phyloP scores from a whole-genome alignment of 495 filamentous ascomycete species.

The Hyaloscypha variabilis region DNA sequence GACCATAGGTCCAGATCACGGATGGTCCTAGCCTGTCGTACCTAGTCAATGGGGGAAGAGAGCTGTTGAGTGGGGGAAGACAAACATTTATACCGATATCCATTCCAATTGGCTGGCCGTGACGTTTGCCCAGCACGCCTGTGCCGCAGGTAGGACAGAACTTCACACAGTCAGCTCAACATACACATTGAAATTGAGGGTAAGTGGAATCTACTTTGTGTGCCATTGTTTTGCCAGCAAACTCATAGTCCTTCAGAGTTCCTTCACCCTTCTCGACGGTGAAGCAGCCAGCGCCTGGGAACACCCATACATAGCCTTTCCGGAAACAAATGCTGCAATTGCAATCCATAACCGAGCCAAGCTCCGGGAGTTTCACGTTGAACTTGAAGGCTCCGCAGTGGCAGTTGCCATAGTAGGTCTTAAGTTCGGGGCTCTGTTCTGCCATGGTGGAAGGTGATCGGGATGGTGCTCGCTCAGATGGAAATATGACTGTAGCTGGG shows the following conservation, averaged over 20 bases:
- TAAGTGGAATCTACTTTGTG: constrained; percentile 17
- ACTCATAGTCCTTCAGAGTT: constrained; percentile 23
- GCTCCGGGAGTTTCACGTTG: constrained; percentile 45
- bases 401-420: constrained; percentile 59
- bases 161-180: constrained; percentile 7
- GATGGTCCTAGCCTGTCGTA: constrained; percentile 31
- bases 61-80: not conserved
- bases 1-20: constrained; percentile 34
- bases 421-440: constrained; percentile 26
- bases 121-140: constrained; percentile 12
- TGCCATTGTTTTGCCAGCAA: constrained; percentile 10
- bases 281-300: constrained; percentile 33
- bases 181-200: not conserved
- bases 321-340: constrained; percentile 57
- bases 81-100: constrained; percentile 25
- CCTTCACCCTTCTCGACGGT: constrained; percentile 31
- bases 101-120: not conserved
- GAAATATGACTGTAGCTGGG: no score
- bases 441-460: constrained; percentile 11
- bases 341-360: constrained; percentile 42
- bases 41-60: not conserved
- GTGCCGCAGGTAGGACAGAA: constrained; percentile 30
- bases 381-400: constrained; percentile 55
- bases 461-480: no score
- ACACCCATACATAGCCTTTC: constrained; percentile 44